phyloP scores from a whole-genome alignment of 495 filamentous ascomycete species.

The Articulospora tetracladia region DNA sequence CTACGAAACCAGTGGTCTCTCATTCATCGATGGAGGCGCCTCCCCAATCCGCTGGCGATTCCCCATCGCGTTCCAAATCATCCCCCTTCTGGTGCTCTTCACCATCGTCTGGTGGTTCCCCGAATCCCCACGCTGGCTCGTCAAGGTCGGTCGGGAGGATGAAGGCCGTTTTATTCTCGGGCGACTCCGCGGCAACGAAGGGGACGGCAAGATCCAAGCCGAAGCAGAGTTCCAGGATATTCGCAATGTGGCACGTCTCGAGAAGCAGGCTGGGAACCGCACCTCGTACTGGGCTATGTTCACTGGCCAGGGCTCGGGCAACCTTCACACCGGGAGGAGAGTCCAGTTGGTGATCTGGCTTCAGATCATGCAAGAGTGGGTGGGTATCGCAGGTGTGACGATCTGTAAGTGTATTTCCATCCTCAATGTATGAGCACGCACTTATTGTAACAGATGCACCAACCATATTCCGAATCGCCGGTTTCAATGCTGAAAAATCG shows the following conservation, averaged over 20 bases:
- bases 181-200: conserved; percentile 54
- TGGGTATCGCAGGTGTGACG: conserved; percentile 68
- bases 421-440: conserved; percentile 24
- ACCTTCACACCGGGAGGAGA: conserved; percentile 60
- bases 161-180: conserved; percentile 60
- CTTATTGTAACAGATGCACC: conserved; percentile 33
- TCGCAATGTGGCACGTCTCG: conserved; percentile 42
- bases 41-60: conserved; percentile 63
- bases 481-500: conserved; percentile 53
- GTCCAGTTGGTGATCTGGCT: conserved; percentile 70
- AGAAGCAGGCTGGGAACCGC: conserved; percentile 44
- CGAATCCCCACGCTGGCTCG: conserved; percentile 62
- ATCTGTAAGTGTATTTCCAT: conserved; percentile 38
- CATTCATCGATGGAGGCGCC: conserved; percentile 50
- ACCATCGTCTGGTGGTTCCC: conserved; percentile 58
- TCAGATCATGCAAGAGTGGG: conserved; percentile 72
- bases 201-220: conserved; percentile 48
- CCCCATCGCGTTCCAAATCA: conserved; percentile 68
- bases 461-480: conserved; percentile 65
- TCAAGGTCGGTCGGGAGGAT: conserved; percentile 57
- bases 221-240: conserved; percentile 65
- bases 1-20: conserved; percentile 39
- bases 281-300: conserved; percentile 61
- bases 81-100: conserved; percentile 54
- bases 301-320: conserved; percentile 57